phyloP scores from a whole-genome alignment of 2,329 filamentous ascomycete genomes.

The Sporothrix sp. region DNA sequence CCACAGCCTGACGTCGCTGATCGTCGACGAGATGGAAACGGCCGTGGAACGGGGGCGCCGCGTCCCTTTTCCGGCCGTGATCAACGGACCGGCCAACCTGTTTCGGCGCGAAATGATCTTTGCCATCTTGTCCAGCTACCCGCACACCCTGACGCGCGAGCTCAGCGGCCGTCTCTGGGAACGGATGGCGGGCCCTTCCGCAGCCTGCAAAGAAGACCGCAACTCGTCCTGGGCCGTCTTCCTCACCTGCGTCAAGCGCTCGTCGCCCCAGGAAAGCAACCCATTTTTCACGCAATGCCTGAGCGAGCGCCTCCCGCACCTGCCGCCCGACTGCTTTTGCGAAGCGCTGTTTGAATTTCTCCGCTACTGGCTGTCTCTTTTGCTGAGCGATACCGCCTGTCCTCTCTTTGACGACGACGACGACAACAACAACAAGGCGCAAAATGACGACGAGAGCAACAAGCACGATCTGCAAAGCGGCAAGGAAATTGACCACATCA shows the following conservation, averaged over 20 bases:
- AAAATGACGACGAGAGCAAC: conserved; percentile 26
- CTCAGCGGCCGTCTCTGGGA: conserved; percentile 61
- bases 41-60: conserved; percentile 35
- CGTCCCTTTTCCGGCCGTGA: conserved; percentile 33
- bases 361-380: conserved; percentile 37
- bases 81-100: conserved; percentile 38
- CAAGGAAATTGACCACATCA: conserved; percentile 41
- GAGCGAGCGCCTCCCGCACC: conserved; percentile 43
- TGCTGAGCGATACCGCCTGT: conserved; percentile 35
- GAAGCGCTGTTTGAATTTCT: conserved; percentile 55
- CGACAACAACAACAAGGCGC: conserved; percentile 4
- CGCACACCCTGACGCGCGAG: conserved; percentile 50
- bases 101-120: conserved; percentile 49
- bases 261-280: conserved; percentile 42
- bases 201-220: conserved; percentile 50
- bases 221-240: conserved; percentile 61
- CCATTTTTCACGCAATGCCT: conserved; percentile 47
- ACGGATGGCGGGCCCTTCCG: conserved; percentile 56
- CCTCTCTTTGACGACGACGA: conserved; percentile 29
- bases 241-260: conserved; percentile 34
- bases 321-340: conserved; percentile 51
- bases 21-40: conserved; percentile 56
- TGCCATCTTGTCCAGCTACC: conserved; percentile 46
- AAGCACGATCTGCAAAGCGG: conserved; percentile 32
- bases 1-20: conserved; percentile 50